Evolutionary conservation across 139 green algal genomes (phyloP).

Genomic region (Yamagishiella unicocca): DNA sequence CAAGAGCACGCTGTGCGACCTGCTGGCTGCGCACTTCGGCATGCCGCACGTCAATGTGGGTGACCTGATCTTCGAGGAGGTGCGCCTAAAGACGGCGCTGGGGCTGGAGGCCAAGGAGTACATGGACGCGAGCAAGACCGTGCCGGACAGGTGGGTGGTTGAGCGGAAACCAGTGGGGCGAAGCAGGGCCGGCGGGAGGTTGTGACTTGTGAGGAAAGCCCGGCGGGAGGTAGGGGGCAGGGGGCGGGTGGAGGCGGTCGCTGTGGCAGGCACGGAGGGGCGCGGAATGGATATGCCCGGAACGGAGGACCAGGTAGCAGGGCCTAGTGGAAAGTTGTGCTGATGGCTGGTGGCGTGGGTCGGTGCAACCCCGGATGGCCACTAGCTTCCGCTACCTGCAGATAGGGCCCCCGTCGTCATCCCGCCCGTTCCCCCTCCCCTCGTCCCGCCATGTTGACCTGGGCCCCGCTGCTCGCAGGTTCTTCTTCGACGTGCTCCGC

Average conservation of each 20-base stretch:
- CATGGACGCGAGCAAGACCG: conserved; percentile 77
- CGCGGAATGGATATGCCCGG: too few species aligned
- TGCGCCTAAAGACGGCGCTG: conserved; percentile 61
- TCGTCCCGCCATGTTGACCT: too few species aligned
- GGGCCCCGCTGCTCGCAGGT: conserved; percentile 19
- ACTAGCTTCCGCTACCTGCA: too few species aligned
- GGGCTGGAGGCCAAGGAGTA: conserved; percentile 75
- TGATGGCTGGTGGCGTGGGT: too few species aligned
- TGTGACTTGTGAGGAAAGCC: too few species aligned
- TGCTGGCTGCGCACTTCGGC: conserved; percentile 58
- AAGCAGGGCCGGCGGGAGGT: not conserved
- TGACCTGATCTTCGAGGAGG: conserved; percentile 75
- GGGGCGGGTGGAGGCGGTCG: not conserved
- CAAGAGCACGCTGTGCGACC: conserved; percentile 74
- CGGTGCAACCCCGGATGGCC: too few species aligned
- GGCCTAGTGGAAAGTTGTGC: too few species aligned
- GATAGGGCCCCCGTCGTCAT: too few species aligned
- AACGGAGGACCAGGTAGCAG: too few species aligned
- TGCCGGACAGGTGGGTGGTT: conserved; percentile 68
- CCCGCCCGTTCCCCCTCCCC: not conserved
- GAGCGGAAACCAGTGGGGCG: not conserved
- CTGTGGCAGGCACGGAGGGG: too few species aligned
- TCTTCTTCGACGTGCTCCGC: conserved; percentile 57
- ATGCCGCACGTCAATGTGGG: conserved; percentile 74
- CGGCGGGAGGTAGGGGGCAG: not conserved